Evolutionary conservation across 345 rosid genomes (phyloP), one percentile per base, ranked within the genome.

Genomic region (Cochlearia excelsa): DNA sequence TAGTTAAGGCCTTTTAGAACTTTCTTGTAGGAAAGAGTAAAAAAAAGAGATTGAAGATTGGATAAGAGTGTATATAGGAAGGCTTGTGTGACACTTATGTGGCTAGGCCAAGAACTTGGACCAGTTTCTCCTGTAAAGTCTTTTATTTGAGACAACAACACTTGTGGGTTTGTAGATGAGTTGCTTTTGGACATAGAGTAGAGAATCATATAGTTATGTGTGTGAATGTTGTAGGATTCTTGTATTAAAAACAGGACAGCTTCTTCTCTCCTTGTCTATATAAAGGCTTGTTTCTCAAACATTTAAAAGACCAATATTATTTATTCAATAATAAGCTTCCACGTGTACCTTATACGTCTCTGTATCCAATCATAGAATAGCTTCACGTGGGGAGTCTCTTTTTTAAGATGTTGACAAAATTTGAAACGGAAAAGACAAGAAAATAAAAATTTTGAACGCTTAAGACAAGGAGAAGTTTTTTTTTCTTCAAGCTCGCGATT

Each of bases 41-140:
- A 16, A 16, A 16, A 16, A 16, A 16, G 23, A 16, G 23, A 16
- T 16, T 16, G 23, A 16, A 16, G 66, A 67, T 67, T 67, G 65
- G 59, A 59, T 50, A 67, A 51, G 71, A 59, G 66, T 67, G 66
- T 67, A 67, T 5, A 67, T 59, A 67, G 59, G 49, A 57, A 66
- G 44, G 57, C 44, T 16, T 30, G 44, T 57, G 57, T 54, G 55
- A 26, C 62, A 10, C 45, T 65, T 16, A 55, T 54, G 61, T 65
- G 41, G 54, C 48, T 48, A 56, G 29, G 63, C 51, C 57, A 66
- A n/a, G 30, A 44, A 51, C 9, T 23, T 16, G 44, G 66, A 59
- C 47, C 48, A 45, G 61, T 52, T 26, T 43, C 65, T 44, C 23
- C 23, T 16, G 23, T 16, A 16, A 16, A 16, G 23, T 51, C 37